Percentiles rank a stretch among this genome's conserved stretches.
Evolutionary conservation across 1,139 yeast genomes (phyloP).

Genomic region (Scheffersomyces lignicola): DNA sequence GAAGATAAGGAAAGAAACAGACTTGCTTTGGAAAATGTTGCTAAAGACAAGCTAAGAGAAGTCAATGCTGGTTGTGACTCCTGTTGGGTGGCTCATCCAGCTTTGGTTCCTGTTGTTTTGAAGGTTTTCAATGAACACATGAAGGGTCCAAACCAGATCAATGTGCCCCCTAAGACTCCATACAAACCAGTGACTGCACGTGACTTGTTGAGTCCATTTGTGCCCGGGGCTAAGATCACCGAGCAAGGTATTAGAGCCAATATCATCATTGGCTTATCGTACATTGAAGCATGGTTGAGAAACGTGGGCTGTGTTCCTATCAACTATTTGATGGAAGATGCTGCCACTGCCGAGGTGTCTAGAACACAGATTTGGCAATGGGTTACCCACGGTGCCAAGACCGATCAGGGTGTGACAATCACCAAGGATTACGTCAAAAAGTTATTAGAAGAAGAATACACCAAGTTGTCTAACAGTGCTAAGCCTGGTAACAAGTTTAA

Average conservation of each 20-base stretch:
- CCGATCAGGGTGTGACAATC: conserved; percentile 58
- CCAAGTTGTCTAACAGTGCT: conserved; percentile 50
- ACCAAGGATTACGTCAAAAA: conserved; percentile 56
- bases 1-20: conserved; percentile 63
- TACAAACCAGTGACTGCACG: conserved; percentile 56
- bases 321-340: conserved; percentile 83
- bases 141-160: conserved; percentile 84
- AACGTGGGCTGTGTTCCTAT: conserved; percentile 82
- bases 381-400: conserved; percentile 72
- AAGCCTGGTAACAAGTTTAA: conserved; percentile 57
- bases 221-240: conserved; percentile 64
- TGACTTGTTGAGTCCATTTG: conserved; percentile 69
- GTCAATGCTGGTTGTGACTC: conserved; percentile 78
- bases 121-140: conserved; percentile 77
- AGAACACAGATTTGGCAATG: conserved; percentile 83
- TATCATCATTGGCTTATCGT: conserved; percentile 69
- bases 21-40: conserved; percentile 69
- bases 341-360: conserved; percentile 85
- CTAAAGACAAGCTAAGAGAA: conserved; percentile 73
- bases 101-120: conserved; percentile 71
- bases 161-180: conserved; percentile 52
- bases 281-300: conserved; percentile 83
- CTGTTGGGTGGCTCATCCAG: conserved; percentile 84
- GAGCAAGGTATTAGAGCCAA: conserved; percentile 75
- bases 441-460: conserved; percentile 62